Base-by-base conservation (phyloP, 768 basidiomycete genomes). In the Collybia nuda region DNA sequence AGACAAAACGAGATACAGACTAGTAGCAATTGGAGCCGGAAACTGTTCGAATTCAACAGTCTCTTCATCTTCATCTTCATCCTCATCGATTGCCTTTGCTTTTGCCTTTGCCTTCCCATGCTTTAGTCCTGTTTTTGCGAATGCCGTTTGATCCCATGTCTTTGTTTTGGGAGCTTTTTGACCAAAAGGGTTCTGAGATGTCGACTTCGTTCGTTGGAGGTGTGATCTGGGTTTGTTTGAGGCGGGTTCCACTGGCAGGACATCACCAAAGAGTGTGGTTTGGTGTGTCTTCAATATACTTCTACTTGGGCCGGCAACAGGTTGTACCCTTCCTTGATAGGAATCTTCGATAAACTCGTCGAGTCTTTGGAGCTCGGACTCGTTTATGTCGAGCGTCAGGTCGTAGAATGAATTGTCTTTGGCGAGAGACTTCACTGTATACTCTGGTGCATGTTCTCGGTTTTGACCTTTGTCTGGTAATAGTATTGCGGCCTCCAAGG, bases 91-190 rank as follows among this genome's bases (percentile, higher is more conserved):
- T 14, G 61, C 63, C 57, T 80, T 84, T 18, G 68, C 75, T 66
- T 83, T 84, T 6, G 74, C 75, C 63, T 82, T 86, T 2, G 67
- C 64, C 57, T 78, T 80, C 36, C 70, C 67, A 44, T 73, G 78
- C 59, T 75, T 84, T 70, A 79, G 68, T 0, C 93, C 93, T 3
- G 86, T 81, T 70, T 91, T 89, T 5, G 93, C 86, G 60, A 90
- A 96, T 11, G 74, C 83, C 0, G 94, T 92, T 19, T 91, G 86
- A 62, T 98, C 93, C 97, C 97, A 99, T 41, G 76, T 73, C 72
- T 96, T 98, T 1, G 78, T 82, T 65, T 88, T 85, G 17, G 75
- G 75, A 4, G 80, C 74, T 50, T 80, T 80, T 42, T 79, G 75
- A 7, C 81, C 81, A 52, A 82, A 84, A 0, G 67, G 62, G 53